A percentile compares a stretch with the other conserved stretches of the same genome.
Conservation (phyloP, 345 rosid genomes). For the Eucalyptus dawsonii region DNA sequence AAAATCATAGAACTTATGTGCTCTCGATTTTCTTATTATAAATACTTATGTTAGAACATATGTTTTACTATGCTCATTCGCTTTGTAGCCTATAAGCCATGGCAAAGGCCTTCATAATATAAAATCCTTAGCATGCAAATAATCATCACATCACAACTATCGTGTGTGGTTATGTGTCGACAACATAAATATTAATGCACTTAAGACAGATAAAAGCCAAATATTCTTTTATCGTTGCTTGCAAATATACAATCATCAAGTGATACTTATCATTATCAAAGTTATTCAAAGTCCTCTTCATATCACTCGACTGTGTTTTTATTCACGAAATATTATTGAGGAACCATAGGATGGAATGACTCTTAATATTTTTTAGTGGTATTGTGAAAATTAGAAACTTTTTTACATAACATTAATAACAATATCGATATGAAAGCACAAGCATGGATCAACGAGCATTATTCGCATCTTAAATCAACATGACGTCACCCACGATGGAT, state of each 20-base stretch:
- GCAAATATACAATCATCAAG: neutral
- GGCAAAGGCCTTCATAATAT: accelerated
- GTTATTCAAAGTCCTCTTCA: neutral
- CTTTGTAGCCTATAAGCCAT: neutral
- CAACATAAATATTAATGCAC: neutral
- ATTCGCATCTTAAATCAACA: neutral
- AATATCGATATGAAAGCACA: neutral
- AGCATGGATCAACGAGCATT: neutral
- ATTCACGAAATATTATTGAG: neutral
- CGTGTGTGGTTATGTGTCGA: accelerated
- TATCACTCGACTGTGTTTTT: neutral
- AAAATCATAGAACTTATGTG: neutral
- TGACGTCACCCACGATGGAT: neutral
- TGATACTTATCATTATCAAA: neutral
- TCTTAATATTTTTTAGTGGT: neutral
- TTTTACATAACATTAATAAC: neutral
- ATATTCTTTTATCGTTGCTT: accelerated
- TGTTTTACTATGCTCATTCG: neutral
- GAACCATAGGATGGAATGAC: neutral
- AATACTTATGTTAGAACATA: neutral
- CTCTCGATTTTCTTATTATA: neutral
- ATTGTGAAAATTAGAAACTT: neutral
- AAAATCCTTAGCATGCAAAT: neutral
- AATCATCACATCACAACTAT: accelerated
- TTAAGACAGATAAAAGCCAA: neutral